Conservation (phyloP, 177 flowering plant species). For the Tripterygium wilfordii region DNA sequence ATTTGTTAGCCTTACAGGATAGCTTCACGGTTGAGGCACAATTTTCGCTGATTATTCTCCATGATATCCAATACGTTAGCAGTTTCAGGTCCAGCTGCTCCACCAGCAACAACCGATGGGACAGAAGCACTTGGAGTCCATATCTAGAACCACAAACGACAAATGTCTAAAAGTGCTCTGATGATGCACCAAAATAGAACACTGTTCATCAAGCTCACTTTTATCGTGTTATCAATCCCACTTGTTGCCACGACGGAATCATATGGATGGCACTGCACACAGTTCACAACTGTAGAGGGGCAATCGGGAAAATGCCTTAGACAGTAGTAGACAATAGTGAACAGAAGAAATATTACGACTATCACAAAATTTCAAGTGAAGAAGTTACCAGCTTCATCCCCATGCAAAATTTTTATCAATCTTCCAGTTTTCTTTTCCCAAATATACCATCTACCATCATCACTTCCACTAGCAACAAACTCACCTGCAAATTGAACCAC, state of each 20-base stretch:
- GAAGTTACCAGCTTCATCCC: conserved; percentile 84
- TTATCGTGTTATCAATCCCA: conserved; percentile 91
- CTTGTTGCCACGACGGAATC: conserved; percentile 89
- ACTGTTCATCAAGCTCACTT: conserved; percentile 37
- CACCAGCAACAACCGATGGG: conserved; percentile 79
- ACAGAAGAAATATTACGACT: not conserved
- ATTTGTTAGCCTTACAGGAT: conserved; percentile 44
- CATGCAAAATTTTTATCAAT: conserved; percentile 79
- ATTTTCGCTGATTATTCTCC: conserved; percentile 73
- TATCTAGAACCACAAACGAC: conserved; percentile 40
- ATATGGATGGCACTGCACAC: conserved; percentile 91
- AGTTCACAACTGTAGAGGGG: conserved; percentile 75
- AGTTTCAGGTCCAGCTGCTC: conserved; percentile 67
- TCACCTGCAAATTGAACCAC: conserved; percentile 72
- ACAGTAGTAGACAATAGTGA: not conserved
- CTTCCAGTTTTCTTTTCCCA: conserved; percentile 96
- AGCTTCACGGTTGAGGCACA: conserved; percentile 55
- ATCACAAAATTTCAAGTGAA: no score
- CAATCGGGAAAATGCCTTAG: conserved; percentile 4
- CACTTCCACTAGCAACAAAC: conserved; percentile 94
- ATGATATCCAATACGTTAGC: conserved; percentile 57
- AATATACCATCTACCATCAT: conserved; percentile 98
- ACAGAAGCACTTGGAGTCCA: conserved; percentile 79
- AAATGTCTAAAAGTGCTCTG: no score
- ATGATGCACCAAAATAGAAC: not conserved